These are phyloP conservation scores for Phytopythium mirpurense DNA, from an alignment of 352 stramenopile genomes.

Conservation along the genomic window DNA sequence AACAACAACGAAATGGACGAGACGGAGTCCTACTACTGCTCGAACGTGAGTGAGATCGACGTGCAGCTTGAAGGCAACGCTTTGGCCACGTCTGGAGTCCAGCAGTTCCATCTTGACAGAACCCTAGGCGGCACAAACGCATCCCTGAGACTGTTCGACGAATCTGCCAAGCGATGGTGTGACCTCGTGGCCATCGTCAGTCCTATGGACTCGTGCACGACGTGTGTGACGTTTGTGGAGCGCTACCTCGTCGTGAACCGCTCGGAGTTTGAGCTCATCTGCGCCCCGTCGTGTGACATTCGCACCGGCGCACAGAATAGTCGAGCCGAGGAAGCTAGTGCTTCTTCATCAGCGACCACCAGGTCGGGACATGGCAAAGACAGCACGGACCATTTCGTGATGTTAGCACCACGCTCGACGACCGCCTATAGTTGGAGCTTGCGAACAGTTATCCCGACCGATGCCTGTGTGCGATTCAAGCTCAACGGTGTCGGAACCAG, in stretches of 20 bases:
- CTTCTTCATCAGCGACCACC: background rate
- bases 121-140: conserved; percentile 54
- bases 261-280: conserved; percentile 53
- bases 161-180: conserved; percentile 64
- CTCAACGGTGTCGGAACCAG: conserved; percentile 19
- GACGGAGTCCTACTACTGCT: conserved; percentile 63
- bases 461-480: conserved; percentile 65
- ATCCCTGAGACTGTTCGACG: conserved; percentile 65
- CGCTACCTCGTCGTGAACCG: conserved; percentile 77
- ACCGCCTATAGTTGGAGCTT: conserved; percentile 67
- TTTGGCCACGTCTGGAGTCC: conserved; percentile 35
- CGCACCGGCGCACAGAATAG: conserved; percentile 2
- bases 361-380: conserved; percentile 7
- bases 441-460: conserved; percentile 41
- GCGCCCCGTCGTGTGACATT: conserved; percentile 44
- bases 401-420: conserved; percentile 31
- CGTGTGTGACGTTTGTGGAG: conserved; percentile 76
- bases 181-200: conserved; percentile 72
- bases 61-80: conserved; percentile 66
- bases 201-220: conserved; percentile 58
- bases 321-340: conserved; percentile 1
- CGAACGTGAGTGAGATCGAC: conserved; percentile 54
- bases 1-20: conserved; percentile 20
- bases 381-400: conserved; percentile 13
- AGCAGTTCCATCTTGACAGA: conserved; percentile 53